phyloP scores from a whole-genome alignment of 2,329 filamentous ascomycete genomes.

The Lasiodiplodia sp. region DNA sequence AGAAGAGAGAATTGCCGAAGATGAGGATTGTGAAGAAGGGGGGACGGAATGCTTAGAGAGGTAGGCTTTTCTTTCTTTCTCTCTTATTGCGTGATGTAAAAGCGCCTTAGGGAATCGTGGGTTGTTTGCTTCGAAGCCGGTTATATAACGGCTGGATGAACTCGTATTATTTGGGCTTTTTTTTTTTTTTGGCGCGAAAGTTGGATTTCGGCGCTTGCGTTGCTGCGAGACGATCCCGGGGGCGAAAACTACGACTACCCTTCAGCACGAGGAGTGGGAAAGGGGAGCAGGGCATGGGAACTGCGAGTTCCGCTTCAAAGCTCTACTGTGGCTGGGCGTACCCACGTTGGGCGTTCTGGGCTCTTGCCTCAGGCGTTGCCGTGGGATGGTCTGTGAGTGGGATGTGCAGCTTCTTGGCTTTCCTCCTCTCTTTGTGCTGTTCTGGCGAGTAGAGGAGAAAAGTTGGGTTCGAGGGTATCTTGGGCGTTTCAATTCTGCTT shows the following conservation, averaged over 20 bases:
- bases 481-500: neutral
- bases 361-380: neutral
- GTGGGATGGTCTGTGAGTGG: conserved; percentile 12
- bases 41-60: neutral
- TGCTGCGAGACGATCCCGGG: conserved; percentile 19
- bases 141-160: neutral
- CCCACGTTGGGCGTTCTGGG: neutral
- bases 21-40: neutral
- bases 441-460: neutral
- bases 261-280: neutral
- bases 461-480: neutral
- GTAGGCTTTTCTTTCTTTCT: neutral
- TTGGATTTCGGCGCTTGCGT: neutral
- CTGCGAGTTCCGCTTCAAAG: neutral
- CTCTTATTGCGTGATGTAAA: neutral
- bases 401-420: neutral
- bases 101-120: neutral
- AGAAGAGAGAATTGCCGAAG: neutral
- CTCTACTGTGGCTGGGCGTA: conserved; percentile 3
- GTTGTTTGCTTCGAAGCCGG: conserved; percentile 8
- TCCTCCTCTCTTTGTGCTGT: neutral
- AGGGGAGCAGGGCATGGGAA: neutral
- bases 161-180: conserved; percentile 8
- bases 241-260: neutral
- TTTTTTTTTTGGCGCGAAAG: neutral